A percentile compares a stretch with the other conserved stretches of the same genome.
Evolutionary conservation across 768 basidiomycete genomes (phyloP).

Genomic region (Kwoniella sp.): DNA sequence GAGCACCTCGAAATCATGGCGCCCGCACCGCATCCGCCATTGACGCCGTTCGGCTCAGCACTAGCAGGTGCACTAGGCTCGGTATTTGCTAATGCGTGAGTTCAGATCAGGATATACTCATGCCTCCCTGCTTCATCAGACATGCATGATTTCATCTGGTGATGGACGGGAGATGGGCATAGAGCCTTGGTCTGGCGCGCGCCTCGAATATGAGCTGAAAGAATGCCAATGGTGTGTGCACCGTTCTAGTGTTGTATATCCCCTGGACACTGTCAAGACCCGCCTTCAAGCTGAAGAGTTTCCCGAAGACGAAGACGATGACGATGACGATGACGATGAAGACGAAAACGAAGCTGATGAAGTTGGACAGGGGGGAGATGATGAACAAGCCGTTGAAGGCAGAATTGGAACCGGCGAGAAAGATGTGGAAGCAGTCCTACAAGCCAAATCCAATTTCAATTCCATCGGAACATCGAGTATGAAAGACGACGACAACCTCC

Average conservation of each 20-base stretch:
- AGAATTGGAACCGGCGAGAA: not conserved
- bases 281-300: slow-evolving; percentile 79
- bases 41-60: slow-evolving; percentile 86
- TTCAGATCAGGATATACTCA: too few relatives aligned
- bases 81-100: slow-evolving; percentile 90
- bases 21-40: slow-evolving; percentile 30
- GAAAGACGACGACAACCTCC: too few relatives aligned
- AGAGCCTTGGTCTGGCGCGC: too few relatives aligned
- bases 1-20: too few relatives aligned
- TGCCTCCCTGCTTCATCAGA: too few relatives aligned
- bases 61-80: slow-evolving; percentile 90
- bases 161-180: too few relatives aligned
- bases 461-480: not conserved
- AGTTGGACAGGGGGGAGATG: not conserved
- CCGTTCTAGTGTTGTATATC: slow-evolving; percentile 78
- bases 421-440: not conserved
- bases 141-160: too few relatives aligned
- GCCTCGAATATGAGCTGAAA: too few relatives aligned
- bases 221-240: not conserved
- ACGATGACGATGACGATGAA: slow-evolving; percentile 6
- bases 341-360: not conserved
- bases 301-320: slow-evolving; percentile 59
- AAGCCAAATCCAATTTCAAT: not conserved
- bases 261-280: slow-evolving; percentile 95
- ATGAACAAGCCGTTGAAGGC: not conserved